Evolutionary conservation across 2,329 filamentous ascomycete genomes (phyloP), one percentile per base, ranked within the genome.

Genomic region (Leptographium flavum): DNA sequence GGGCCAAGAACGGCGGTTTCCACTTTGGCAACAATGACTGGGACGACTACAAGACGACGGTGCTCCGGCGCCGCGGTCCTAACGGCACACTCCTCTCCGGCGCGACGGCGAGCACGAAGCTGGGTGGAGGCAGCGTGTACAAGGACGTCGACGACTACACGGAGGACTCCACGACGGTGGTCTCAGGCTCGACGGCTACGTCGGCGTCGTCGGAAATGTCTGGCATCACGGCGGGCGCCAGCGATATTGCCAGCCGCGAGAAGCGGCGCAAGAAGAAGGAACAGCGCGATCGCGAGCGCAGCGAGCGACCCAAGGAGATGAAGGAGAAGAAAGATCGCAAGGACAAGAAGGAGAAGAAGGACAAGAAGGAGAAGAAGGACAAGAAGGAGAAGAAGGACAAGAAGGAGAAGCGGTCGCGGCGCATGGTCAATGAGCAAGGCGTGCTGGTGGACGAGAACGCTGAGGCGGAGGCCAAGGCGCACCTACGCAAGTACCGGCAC

Each of bases 21-120:
- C 69, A 83, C 51, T 96, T 87, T 71, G 74, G 74, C 39, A 68
- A 93, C 51, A 71, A 77, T 31, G 92, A 98, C 63, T 98, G 92
- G 90, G 90, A 96, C 6, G 92, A 98, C 58, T 98, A 98, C 76
- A 96, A 96, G 62, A 82, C 83, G 1, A 95, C 90, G 0, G 92
- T 98, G 2, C 65, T 98, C 39, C 76, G 92, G 36, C 83, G 88
- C 44, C 87, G 83, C 57, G 88, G 87, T 1, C 87, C 88, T 5
- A 88, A 95, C 63, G 90, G 90, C 35, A 88, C 83, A 38, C 79
- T 90, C 2, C 70, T 95, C 5, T 83, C 79, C 45, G 85, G 86
- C 45, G 88, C 84, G 0, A 94, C 87, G 1, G 77, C 79, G 55
- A 81, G 78, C 55, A 95, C 88, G 1, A 73, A 83, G 51, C 73